Conservation (phyloP, 306 rosid genomes). For the Herpetospermum pedunculosum region DNA sequence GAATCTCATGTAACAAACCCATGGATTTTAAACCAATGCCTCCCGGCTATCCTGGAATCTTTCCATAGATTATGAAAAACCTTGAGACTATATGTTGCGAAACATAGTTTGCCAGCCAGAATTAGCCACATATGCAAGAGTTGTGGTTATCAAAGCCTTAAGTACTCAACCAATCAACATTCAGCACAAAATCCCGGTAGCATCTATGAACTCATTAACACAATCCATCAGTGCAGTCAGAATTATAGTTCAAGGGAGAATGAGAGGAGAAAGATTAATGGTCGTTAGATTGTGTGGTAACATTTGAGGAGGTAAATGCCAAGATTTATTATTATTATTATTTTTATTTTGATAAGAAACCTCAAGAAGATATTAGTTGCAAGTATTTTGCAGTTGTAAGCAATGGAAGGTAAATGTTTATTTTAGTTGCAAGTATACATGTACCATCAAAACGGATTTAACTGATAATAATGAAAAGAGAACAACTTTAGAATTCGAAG, state of each 20-base stretch:
- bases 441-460: neutral
- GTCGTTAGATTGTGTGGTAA: neutral
- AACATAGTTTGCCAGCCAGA: neutral
- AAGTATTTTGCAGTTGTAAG: neutral
- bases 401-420: neutral
- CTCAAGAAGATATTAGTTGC: no score
- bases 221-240: neutral
- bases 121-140: neutral
- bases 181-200: neutral
- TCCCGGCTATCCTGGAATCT: neutral
- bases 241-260: neutral
- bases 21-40: neutral
- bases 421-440: neutral
- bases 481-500: neutral
- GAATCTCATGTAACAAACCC: neutral
- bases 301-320: no score
- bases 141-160: neutral
- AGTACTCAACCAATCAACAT: neutral
- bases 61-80: neutral
- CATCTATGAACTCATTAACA: neutral
- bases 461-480: neutral
- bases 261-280: neutral
- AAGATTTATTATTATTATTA: no score
- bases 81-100: neutral
- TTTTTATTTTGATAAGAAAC: no score